Base-by-base conservation (phyloP, 2,329 filamentous ascomycete genomes). In the Aspergillus intermedius region DNA sequence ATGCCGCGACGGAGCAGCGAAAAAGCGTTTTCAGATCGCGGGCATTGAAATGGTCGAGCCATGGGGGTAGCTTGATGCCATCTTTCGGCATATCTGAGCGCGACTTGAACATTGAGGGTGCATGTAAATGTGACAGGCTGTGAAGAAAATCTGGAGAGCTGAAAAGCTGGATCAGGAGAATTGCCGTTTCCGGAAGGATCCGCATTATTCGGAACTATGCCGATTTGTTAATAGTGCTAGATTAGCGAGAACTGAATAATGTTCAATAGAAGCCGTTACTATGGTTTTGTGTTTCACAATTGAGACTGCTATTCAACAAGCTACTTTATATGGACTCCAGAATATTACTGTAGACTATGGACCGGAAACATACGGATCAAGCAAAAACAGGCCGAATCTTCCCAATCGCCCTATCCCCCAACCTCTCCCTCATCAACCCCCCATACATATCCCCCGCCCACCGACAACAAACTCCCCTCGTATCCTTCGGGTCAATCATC, bases 401-500 rank as follows among this genome's bases (percentile, higher is more conserved):
- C 39, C 72, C 68, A 53, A 59, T 63, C 2, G 66, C 68, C 34
- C 73, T 58, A 51, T 74, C 65, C 8, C 58, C 61, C 39, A 81
- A 56, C 50, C 79, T 68, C 53, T 77, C 68, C 37, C 71, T 71
- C 62, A 81, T 63, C 48, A 80, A 64, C n/a, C 62, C 66, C 37
- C 76, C 72, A 61, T 81, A 84, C 22, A 81, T 71, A 63, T 82
- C 76, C 47, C 60, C 66, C 3, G 73, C 65, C 81, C 82, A 84
- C 32, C 75, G 71, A 51, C 73, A 77, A 34, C 77, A 75, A 7
- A 82, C 64, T n/a, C 63, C 61, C 45, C 81, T 71, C 3, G 81
- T 84, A 49, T 75, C 70, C 28, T 77, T 78, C 4, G 81, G 81
- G 64, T 84, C 81, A 37, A 84, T 78, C 42, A 84, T 83, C 61